phyloP scores from a whole-genome alignment of 2,329 filamentous ascomycete genomes.

The Penicillium freii region DNA sequence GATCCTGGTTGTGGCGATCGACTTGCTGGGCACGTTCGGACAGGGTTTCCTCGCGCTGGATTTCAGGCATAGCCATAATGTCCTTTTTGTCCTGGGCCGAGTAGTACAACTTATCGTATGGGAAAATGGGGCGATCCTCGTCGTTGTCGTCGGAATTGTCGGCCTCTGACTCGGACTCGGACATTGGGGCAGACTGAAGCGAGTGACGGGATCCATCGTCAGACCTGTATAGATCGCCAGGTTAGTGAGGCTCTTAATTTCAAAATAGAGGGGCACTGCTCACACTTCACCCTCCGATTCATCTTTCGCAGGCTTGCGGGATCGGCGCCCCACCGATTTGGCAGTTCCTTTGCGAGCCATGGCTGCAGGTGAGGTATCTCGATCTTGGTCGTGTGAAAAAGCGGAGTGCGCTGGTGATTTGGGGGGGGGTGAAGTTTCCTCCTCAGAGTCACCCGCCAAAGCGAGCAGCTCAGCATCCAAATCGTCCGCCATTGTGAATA shows the following conservation, averaged over 20 bases:
- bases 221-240: slow-evolving; percentile 53
- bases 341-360: slow-evolving; percentile 50
- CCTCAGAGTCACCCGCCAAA: slow-evolving; percentile 70
- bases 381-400: slow-evolving; percentile 50
- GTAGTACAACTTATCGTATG: slow-evolving; percentile 82
- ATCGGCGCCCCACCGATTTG: slow-evolving; percentile 33
- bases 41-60: slow-evolving; percentile 85
- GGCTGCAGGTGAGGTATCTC: slow-evolving; percentile 33
- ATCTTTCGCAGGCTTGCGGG: slow-evolving; percentile 55
- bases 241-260: slow-evolving; percentile 9
- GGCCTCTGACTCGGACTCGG: slow-evolving; percentile 79
- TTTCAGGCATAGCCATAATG: slow-evolving; percentile 83
- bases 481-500: slow-evolving; percentile 67
- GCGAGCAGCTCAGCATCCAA: slow-evolving; percentile 92
- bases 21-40: slow-evolving; percentile 83
- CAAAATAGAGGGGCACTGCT: slow-evolving; percentile 43
- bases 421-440: slow-evolving; percentile 54
- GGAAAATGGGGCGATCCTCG: slow-evolving; percentile 60
- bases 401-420: slow-evolving; percentile 53
- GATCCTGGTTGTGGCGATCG: slow-evolving; percentile 77
- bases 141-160: slow-evolving; percentile 54
- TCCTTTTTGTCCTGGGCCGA: slow-evolving; percentile 70
- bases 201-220: slow-evolving; percentile 69
- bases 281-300: slow-evolving; percentile 83
- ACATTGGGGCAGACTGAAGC: slow-evolving; percentile 81